phyloP scores from a whole-genome alignment of 768 basidiomycete genomes.

The Mycena floridula region DNA sequence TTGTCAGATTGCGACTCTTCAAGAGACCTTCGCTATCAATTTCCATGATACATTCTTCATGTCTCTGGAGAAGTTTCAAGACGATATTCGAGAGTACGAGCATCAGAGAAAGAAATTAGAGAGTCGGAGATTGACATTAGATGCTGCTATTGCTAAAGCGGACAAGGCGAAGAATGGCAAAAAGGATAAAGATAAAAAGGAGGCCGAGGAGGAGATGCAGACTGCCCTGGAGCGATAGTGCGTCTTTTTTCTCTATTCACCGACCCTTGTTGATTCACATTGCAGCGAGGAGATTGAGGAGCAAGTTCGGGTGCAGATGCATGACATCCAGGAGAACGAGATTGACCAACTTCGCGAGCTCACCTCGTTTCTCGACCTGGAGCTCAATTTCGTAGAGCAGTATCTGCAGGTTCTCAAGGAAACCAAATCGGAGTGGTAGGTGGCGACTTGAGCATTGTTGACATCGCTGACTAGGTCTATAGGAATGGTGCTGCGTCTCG shows the following conservation, averaged over 20 bases:
- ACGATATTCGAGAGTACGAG: constrained; percentile 82
- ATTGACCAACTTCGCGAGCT: constrained; percentile 65
- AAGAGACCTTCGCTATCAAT: constrained; percentile 72
- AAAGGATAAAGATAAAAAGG: constrained; percentile 75
- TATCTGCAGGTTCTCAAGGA: constrained; percentile 72
- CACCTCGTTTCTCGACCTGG: constrained; percentile 62
- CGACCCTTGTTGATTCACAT: no score
- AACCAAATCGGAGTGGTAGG: constrained; percentile 60
- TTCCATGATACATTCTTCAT: constrained; percentile 70
- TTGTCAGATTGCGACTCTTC: constrained; percentile 78
- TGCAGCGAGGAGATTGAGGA: constrained; percentile 80
- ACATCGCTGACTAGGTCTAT: no score
- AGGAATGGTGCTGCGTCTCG: no score
- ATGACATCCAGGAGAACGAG: constrained; percentile 76
- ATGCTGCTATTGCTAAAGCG: constrained; percentile 65
- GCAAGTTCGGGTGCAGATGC: constrained; percentile 78
- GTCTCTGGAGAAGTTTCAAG: constrained; percentile 57
- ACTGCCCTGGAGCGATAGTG: constrained; percentile 72
- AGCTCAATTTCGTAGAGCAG: constrained; percentile 67
- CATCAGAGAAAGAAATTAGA: constrained; percentile 80
- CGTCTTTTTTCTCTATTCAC: constrained; percentile 18
- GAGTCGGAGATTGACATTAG: constrained; percentile 77
- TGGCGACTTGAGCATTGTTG: no score
- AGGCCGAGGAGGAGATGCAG: constrained; percentile 79
- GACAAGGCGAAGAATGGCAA: constrained; percentile 66